Conservation (phyloP, 73 alveolate genomes). For the Paramecium caudatum region DNA sequence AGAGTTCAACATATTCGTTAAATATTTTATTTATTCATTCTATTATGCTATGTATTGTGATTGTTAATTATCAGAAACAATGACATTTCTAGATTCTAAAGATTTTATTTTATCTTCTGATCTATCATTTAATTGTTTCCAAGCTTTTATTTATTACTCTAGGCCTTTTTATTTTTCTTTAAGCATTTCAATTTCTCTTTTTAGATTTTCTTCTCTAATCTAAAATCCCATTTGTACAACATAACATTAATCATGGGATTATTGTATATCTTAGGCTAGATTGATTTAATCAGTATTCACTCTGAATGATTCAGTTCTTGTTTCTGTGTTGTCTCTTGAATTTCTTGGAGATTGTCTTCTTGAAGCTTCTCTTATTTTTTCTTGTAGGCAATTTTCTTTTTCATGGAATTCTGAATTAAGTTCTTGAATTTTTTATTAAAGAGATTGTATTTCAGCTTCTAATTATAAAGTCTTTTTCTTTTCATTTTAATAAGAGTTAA, state of each 20-base stretch:
- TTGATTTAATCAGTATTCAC: neutral
- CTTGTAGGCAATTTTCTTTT: neutral
- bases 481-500: slow-evolving; percentile 15
- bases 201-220: slow-evolving; percentile 17
- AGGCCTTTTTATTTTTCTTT: neutral
- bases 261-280: slow-evolving; percentile 30
- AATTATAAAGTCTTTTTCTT: slow-evolving; percentile 12
- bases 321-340: slow-evolving; percentile 23
- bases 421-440: slow-evolving; percentile 41
- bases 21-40: slow-evolving; percentile 42
- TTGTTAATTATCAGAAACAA: neutral
- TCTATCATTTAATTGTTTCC: slow-evolving; percentile 46
- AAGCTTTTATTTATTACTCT: slow-evolving; percentile 6
- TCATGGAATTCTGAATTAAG: slow-evolving; percentile 11
- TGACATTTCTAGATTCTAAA: neutral
- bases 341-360: slow-evolving; percentile 40
- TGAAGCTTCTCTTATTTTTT: slow-evolving; percentile 55
- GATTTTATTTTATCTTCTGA: slow-evolving; percentile 34
- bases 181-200: slow-evolving; percentile 12
- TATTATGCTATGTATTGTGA: slow-evolving; percentile 17
- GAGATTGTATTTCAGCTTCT: neutral
- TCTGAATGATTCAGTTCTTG: slow-evolving; percentile 26
- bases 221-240: neutral
- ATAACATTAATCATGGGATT: slow-evolving; percentile 18
- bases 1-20: slow-evolving; percentile 43